Evolutionary conservation across 1,139 yeast species (phyloP), one percentile per base, ranked within the genome.

Genomic region (Pichia sp.): DNA sequence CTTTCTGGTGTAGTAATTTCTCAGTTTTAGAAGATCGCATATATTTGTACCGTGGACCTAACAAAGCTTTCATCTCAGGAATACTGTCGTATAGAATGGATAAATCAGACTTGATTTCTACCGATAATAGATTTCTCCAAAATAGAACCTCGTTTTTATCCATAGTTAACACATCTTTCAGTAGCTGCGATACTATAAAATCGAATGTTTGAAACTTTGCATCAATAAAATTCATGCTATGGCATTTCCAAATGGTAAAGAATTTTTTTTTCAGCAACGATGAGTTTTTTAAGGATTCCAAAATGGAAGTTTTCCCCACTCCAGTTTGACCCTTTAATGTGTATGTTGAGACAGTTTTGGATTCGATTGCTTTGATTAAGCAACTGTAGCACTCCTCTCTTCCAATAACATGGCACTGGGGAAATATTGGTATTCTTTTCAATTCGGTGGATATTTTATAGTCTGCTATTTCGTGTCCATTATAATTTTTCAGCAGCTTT

Each of bases 321-420:
- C 81, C 81, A 0, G 70, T 54, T n/a, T 62, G 66, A 5, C 81
- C 81, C 2, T 62, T 53, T 8, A 75, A 56, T 11, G 73, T 54
- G 2, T 72, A 52, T 16, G 68, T 49, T 47, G 66, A 65, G 11
- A 64, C 51, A 56, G 60, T 49, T 57, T 64, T 48, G 39, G 54
- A 47, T 41, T 65, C 61, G 47, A 66, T 64, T 3, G 55, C 50
- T 2, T 60, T 55, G 32, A 58, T 58, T 6, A 69, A 55, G 26
- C 52, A 48, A 4, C 59, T 50, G 42, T 66, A 53, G 27, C 65
- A 67, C 2, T 62, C 54, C 3, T 60, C 64, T 40, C 75, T 56
- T 0, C 78, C 77, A 44, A 65, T 64, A 1, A 71, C 52, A 6
- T 59, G 53, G 39, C 62, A 62, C 0, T 74, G 67, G 5, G 54